phyloP scores from a whole-genome alignment of 768 basidiomycete genomes.

The Pulveroboletus sp. region DNA sequence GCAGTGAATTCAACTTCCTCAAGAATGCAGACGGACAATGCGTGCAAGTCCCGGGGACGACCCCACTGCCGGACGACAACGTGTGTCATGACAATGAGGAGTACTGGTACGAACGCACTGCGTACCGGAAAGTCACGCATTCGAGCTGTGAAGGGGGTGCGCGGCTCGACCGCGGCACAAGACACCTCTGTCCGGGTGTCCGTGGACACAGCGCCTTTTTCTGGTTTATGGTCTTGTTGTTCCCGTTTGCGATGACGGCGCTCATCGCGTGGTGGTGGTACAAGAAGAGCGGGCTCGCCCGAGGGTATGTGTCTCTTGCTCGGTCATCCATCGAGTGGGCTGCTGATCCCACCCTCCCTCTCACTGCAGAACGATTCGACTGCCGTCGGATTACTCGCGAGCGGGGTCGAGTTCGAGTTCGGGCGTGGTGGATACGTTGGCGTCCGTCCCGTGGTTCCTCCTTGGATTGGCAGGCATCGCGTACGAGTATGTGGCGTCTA shows the following conservation, averaged over 20 bases:
- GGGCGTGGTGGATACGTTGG: slow-evolving; percentile 64
- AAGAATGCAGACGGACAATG: slow-evolving; percentile 71
- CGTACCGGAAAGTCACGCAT: slow-evolving; percentile 87
- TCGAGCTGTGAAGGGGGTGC: slow-evolving; percentile 82
- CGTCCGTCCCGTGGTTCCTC: slow-evolving; percentile 88
- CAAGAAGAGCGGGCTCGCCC: slow-evolving; percentile 63
- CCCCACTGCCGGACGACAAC: slow-evolving; percentile 58
- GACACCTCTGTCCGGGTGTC: slow-evolving; percentile 82
- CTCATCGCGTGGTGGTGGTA: slow-evolving; percentile 83
- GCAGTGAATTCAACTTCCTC: slow-evolving; percentile 89
- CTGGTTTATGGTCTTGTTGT: slow-evolving; percentile 75
- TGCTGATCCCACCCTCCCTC: no score
- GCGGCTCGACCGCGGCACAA: slow-evolving; percentile 71
- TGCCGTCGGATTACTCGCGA: slow-evolving; percentile 53
- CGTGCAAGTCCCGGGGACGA: slow-evolving; percentile 69
- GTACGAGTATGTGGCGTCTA: slow-evolving; percentile 60
- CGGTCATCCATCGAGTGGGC: neutral
- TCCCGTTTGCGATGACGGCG: slow-evolving; percentile 77
- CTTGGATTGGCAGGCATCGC: slow-evolving; percentile 75
- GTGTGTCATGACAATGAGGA: slow-evolving; percentile 61
- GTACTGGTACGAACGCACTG: slow-evolving; percentile 92
- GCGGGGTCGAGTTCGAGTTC: slow-evolving; percentile 35
- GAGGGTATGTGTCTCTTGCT: slow-evolving; percentile 76
- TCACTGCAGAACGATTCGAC: slow-evolving; percentile 77
- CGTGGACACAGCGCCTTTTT: slow-evolving; percentile 71